Conservation (phyloP, 2,329 filamentous ascomycete genomes). For the Penicillium sp. region DNA sequence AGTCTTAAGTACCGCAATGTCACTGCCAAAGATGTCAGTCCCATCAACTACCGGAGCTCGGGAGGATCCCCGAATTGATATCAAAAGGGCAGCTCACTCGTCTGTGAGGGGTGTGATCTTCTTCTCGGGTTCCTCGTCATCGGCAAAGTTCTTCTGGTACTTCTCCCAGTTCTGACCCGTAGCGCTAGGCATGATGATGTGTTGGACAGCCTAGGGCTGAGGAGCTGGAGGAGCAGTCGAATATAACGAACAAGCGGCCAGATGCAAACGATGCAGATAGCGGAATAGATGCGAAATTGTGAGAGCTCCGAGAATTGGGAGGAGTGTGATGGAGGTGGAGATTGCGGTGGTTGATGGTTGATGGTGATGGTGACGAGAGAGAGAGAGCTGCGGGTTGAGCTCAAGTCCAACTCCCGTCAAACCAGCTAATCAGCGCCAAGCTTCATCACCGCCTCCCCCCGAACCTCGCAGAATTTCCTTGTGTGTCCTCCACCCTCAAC, state of each 20-base stretch:
- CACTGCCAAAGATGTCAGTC: slow-evolving; percentile 61
- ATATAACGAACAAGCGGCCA: slow-evolving; percentile 7
- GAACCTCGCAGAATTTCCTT: slow-evolving; percentile 46
- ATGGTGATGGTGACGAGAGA: slow-evolving; percentile 34
- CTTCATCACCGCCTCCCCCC: slow-evolving; percentile 44
- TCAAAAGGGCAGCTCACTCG: slow-evolving; percentile 67
- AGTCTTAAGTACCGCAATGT: slow-evolving; percentile 98
- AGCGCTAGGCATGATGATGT: slow-evolving; percentile 78
- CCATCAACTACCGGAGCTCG: slow-evolving; percentile 7
- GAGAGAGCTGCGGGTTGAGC: slow-evolving; percentile 34
- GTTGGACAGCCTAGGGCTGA: slow-evolving; percentile 32
- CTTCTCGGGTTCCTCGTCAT: slow-evolving; percentile 98
- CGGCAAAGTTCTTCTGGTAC: slow-evolving; percentile 95
- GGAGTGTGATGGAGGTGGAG: slow-evolving; percentile 22
- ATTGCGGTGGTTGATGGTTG: slow-evolving; percentile 24
- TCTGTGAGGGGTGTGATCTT: slow-evolving; percentile 97
- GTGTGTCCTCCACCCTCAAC: slow-evolving; percentile 31
- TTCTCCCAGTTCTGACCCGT: slow-evolving; percentile 97
- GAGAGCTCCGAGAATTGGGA: slow-evolving; percentile 8
- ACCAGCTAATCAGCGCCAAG: slow-evolving; percentile 43
- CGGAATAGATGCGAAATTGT: neutral
- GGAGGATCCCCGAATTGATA: neutral
- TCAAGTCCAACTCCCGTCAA: slow-evolving; percentile 38
- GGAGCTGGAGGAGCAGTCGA: slow-evolving; percentile 18
- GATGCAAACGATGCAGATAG: slow-evolving; percentile 3